Percentiles rank a stretch among this genome's conserved stretches.
Conservation (phyloP, 179 eudicot species). For the Patellifolia procumbens region DNA sequence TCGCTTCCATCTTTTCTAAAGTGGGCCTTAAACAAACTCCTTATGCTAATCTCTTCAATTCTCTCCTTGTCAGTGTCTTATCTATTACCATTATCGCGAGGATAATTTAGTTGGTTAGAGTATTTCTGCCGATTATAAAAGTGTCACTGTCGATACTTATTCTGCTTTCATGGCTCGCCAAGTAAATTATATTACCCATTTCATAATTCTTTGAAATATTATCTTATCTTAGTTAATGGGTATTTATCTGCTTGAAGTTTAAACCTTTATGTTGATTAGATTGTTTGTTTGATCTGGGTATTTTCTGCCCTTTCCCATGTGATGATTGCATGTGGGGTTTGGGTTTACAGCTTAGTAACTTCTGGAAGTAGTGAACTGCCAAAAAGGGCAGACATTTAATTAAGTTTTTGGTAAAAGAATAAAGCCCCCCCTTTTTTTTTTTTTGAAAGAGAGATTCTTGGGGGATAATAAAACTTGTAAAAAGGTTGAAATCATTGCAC, state of each 20-base stretch:
- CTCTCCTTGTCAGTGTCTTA: conserved; percentile 4
- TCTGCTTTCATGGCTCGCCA: too few relatives aligned
- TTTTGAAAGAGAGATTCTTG: conserved; percentile 2
- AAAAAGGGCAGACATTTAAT: conserved; percentile 11
- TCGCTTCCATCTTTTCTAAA: neutral
- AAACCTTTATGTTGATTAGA: neutral
- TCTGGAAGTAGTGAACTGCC: conserved; percentile 34
- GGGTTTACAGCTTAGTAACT: conserved; percentile 22
- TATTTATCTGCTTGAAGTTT: neutral
- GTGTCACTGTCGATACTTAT: too few relatives aligned
- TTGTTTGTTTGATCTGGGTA: conserved; percentile 24
- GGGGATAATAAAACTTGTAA: neutral
- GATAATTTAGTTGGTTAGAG: too few relatives aligned
- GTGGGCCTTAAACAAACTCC: conserved; percentile 6
- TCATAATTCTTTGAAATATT: neutral
- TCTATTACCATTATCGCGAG: too few relatives aligned
- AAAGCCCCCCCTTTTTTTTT: too few relatives aligned
- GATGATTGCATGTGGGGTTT: conserved; percentile 26
- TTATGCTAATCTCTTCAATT: conserved; percentile 8
- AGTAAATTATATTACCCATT: neutral
- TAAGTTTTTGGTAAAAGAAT: neutral
- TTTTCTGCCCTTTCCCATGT: conserved; percentile 6
- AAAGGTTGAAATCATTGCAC: conserved; percentile 39
- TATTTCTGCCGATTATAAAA: too few relatives aligned
- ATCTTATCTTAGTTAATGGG: neutral